Base-by-base conservation (phyloP, 768 basidiomycete genomes). In the Leccinum broughii region DNA sequence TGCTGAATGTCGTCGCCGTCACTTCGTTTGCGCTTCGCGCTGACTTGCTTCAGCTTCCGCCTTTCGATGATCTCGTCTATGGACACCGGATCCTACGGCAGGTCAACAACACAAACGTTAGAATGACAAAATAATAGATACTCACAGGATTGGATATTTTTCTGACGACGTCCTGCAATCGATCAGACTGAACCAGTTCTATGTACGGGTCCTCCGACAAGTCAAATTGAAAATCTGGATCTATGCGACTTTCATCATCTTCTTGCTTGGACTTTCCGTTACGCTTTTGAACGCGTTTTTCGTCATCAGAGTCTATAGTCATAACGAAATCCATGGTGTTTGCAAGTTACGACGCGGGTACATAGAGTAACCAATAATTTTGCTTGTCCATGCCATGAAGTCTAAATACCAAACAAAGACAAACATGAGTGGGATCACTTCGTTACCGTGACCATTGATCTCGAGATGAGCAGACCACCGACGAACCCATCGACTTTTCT, bases 21-120 rank as follows among this genome's bases (percentile, higher is more conserved):
- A 35, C 20, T 74, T 54, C 86, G 75, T 76, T 92, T 92, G 57
- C 92, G 84, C 69, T 94, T 91, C 9, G 77, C 72, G 55, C 76
- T 75, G 30, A 69, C 65, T 35, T 63, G 66, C 63, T 73, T 64
- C 59, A 86, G 67, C 69, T 79, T 83, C 67, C 86, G 81, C 58
- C 89, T 83, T 54, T 87, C 87, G 72, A 98, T 95, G 61, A 98
- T 95, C 68, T 96, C 93, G 72, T 96, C 90, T 10, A 98, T 88
- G 50, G 89, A 92, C 56, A 96, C 85, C n/a, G 88, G 87, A 70
- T 83, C 77, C 88, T 92, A 63, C 57, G 26, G 41, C 39, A 55
- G 46, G 64, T 55, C 56, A 62, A 39, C 62, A 34, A 58, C 35
- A 10, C 34, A 48, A 50, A 46, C 17, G 22, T 34, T 41, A 34